These are phyloP conservation scores for Cylindrotheca closterium DNA, from an alignment of 108 stramenopile species.

Conservation along the genomic window DNA sequence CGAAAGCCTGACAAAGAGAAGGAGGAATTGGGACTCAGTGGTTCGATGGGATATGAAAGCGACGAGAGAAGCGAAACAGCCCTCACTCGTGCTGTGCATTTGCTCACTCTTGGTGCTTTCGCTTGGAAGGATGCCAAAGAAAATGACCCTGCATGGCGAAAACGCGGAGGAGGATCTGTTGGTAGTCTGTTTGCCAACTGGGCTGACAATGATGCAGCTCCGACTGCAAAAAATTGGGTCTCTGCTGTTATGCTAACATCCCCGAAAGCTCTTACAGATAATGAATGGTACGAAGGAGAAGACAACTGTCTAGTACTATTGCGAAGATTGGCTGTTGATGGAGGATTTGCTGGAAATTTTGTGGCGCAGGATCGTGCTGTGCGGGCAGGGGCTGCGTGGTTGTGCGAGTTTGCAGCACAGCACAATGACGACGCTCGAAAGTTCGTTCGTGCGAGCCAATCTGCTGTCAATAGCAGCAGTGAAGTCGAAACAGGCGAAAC, in stretches of 20 bases:
- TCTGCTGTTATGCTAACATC: conserved; percentile 47
- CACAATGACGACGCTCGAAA: conserved; percentile 49
- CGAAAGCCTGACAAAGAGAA: conserved; percentile 28
- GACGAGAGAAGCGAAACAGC: conserved; percentile 75
- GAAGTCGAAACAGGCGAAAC: conserved; percentile 24
- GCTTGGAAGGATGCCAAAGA: conserved; percentile 59
- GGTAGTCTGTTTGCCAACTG: conserved; percentile 66
- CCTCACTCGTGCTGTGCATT: conserved; percentile 71
- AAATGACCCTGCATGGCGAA: conserved; percentile 39
- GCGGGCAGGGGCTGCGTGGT: conserved; percentile 72
- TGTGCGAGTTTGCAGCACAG: conserved; percentile 71
- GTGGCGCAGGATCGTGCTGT: conserved; percentile 69
- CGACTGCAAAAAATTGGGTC: conserved; percentile 71
- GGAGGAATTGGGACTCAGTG: conserved; percentile 34
- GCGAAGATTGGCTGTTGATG: conserved; percentile 54
- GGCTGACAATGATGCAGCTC: conserved; percentile 31
- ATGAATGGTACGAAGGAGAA: conserved; percentile 67
- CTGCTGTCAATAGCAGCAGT: conserved; percentile 12
- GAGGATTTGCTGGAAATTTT: conserved; percentile 44
- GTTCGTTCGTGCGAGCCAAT: conserved; percentile 30
- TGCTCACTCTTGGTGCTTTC: conserved; percentile 77
- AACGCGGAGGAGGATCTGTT: conserved; percentile 53
- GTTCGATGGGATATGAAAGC: conserved; percentile 57
- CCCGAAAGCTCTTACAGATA: conserved; percentile 49
- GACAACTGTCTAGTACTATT: conserved; percentile 58